phyloP scores from a whole-genome alignment of 345 rosid genomes.

The Mercurialis annua region DNA sequence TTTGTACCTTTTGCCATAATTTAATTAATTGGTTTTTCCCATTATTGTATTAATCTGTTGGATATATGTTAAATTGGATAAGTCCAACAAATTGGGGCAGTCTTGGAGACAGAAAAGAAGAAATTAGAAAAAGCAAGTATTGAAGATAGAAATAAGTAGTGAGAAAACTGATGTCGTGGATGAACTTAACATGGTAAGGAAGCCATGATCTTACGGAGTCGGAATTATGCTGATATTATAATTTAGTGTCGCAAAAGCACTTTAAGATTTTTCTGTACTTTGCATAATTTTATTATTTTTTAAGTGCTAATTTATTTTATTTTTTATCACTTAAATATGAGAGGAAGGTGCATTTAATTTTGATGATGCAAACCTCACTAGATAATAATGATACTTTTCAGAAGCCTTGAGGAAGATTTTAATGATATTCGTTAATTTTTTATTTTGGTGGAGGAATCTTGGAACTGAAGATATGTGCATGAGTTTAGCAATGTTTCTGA shows the following conservation, averaged over 20 bases:
- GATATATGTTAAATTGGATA: not conserved
- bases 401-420: not conserved
- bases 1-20: no score
- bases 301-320: not conserved
- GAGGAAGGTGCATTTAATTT: not conserved
- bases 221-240: not conserved
- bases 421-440: not conserved
- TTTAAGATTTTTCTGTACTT: not conserved
- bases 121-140: no score
- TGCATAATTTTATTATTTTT: not conserved
- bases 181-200: not conserved
- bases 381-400: conserved; percentile 2
- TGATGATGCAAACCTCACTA: not conserved
- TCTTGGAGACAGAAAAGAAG: not conserved
- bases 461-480: not conserved
- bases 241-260: not conserved
- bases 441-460: not conserved
- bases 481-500: conserved; percentile 1
- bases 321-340: not conserved
- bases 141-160: no score
- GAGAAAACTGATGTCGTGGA: not conserved
- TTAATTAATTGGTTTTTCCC: not conserved
- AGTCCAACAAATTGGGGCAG: not conserved
- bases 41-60: not conserved
- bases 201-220: not conserved